A percentile compares a stretch with the other conserved stretches of the same genome.
Evolutionary conservation across 108 stramenopile species (phyloP).

Genomic region (Nannochloropsis gaditana): DNA sequence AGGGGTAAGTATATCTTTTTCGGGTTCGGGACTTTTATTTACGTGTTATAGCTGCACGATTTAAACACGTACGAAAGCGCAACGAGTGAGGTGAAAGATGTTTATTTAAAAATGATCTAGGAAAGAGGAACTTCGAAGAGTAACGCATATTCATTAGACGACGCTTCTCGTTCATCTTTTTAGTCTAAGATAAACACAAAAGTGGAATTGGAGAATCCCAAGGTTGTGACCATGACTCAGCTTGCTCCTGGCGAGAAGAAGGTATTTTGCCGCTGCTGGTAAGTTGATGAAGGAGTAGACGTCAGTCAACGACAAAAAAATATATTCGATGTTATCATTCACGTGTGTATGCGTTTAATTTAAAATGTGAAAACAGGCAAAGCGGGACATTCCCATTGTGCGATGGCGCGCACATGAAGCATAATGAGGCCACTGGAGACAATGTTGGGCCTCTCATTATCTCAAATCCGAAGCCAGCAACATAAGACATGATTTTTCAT

Average conservation of each 20-base stretch:
- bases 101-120: too few relatives aligned
- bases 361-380: conserved; percentile 55
- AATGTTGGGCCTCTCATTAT: conserved; percentile 89
- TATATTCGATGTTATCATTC: conserved; percentile 54
- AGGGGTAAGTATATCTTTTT: too few relatives aligned
- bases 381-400: conserved; percentile 74
- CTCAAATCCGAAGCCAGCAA: conserved; percentile 29
- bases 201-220: conserved; percentile 29
- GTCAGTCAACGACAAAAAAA: background rate
- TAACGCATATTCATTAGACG: background rate
- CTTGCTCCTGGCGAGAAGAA: conserved; percentile 36
- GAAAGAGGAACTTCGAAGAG: too few relatives aligned
- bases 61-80: too few relatives aligned
- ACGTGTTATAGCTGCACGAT: too few relatives aligned
- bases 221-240: conserved; percentile 40
- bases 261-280: conserved; percentile 40
- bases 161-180: background rate
- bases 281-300: too few relatives aligned
- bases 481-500: background rate
- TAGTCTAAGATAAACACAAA: conserved; percentile 22
- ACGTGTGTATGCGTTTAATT: conserved; percentile 48
- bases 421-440: conserved; percentile 75
- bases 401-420: conserved; percentile 68
- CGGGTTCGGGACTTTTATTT: too few relatives aligned
- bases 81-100: too few relatives aligned